Conservation (phyloP, 2,329 filamentous ascomycete genomes). For the Myotisia sp. region DNA sequence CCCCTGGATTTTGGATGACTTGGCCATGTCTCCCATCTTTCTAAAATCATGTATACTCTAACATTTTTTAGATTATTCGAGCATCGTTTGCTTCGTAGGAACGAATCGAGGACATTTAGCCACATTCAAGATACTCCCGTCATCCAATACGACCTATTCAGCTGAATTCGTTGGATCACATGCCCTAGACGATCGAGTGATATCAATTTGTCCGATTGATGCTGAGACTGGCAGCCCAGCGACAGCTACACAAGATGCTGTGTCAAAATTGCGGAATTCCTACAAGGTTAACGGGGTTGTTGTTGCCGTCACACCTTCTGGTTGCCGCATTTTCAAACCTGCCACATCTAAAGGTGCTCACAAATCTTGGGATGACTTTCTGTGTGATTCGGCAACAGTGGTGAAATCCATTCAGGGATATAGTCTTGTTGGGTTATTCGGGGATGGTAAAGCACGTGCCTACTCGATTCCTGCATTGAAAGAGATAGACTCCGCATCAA, state of each 20-base stretch:
- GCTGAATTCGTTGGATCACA: slow-evolving; percentile 57
- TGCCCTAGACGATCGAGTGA: slow-evolving; percentile 52
- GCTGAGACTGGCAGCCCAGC: slow-evolving; percentile 63
- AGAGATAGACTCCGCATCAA: slow-evolving; percentile 56
- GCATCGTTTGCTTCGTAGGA: slow-evolving; percentile 81
- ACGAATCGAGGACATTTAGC: slow-evolving; percentile 70
- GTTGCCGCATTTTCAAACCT: slow-evolving; percentile 78
- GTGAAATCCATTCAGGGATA: slow-evolving; percentile 62
- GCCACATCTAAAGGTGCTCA: slow-evolving; percentile 77
- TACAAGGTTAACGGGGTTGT: slow-evolving; percentile 64
- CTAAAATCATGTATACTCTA: slow-evolving; percentile 1
- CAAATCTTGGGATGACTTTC: slow-evolving; percentile 68
- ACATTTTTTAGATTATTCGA: slow-evolving; percentile 56
- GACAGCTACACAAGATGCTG: slow-evolving; percentile 56
- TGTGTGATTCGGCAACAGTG: slow-evolving; percentile 70
- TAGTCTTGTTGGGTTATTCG: slow-evolving; percentile 71
- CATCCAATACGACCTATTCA: slow-evolving; percentile 52
- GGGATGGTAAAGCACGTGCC: slow-evolving; percentile 62
- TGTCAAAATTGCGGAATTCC: slow-evolving; percentile 64
- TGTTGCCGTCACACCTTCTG: slow-evolving; percentile 57
- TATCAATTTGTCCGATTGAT: slow-evolving; percentile 67
- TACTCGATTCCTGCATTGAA: slow-evolving; percentile 80
- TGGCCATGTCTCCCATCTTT: background rate
- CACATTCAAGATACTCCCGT: slow-evolving; percentile 81
- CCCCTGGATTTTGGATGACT: background rate